Percentiles rank a stretch among this genome's conserved stretches.
Evolutionary conservation across 1,284 basidiomycete genomes (phyloP).

Genomic region (Rhizopogon parksii): DNA sequence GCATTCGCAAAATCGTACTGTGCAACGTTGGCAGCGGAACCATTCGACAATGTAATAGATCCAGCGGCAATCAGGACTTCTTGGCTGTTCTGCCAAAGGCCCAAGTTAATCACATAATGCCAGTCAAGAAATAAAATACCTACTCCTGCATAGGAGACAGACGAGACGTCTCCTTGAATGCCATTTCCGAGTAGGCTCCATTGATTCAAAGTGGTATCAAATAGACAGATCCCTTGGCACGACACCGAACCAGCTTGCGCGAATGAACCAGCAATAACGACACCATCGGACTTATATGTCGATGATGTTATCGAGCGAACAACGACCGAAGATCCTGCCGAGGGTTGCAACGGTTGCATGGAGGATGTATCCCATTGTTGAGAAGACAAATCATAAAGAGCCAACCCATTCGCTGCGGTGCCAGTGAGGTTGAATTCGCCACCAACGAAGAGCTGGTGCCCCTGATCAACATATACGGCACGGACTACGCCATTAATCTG

Average conservation of each 20-base stretch:
- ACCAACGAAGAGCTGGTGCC: constrained; percentile 68
- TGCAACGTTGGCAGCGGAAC: constrained; percentile 60
- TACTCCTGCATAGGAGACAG: constrained; percentile 78
- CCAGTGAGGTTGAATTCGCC: constrained; percentile 67
- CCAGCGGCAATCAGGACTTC: constrained; percentile 69
- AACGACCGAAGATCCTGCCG: constrained; percentile 49
- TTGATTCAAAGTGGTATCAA: constrained; percentile 60
- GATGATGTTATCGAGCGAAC: constrained; percentile 74
- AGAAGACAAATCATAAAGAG: constrained; percentile 66
- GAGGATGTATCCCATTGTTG: constrained; percentile 54
- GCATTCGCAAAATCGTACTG: constrained; percentile 62
- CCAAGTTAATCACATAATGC: constrained; percentile 4
- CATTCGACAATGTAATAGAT: constrained; percentile 60
- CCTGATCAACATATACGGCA: constrained; percentile 57
- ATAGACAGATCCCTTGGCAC: constrained; percentile 79
- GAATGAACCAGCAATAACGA: constrained; percentile 87
- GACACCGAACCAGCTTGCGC: constrained; percentile 66
- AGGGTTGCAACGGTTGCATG: constrained; percentile 53
- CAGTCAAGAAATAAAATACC: constrained; percentile 24
- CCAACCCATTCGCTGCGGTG: constrained; percentile 56
- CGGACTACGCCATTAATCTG: constrained; percentile 69
- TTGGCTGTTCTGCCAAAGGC: constrained; percentile 43
- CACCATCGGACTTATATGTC: constrained; percentile 49
- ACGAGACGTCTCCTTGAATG: constrained; percentile 74
- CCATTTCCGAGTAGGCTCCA: constrained; percentile 84